Conservation (phyloP, 192 early-diverging fungal genomes). For the Cetraspora pellucida region DNA sequence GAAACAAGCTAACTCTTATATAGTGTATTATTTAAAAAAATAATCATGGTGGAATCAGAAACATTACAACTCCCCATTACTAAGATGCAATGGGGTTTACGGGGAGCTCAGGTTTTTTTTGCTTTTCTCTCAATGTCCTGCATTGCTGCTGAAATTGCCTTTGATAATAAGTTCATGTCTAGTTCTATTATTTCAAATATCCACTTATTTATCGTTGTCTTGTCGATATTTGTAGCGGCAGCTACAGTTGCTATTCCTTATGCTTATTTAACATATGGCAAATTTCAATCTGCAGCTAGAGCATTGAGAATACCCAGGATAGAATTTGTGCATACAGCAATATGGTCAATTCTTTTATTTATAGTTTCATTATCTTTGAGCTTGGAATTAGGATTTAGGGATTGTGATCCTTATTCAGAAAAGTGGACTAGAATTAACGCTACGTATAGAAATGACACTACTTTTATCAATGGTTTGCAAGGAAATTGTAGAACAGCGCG, state of each 20-base stretch:
- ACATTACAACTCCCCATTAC: constrained; percentile 22
- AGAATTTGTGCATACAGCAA: constrained; percentile 32
- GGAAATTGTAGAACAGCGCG: constrained; percentile 14
- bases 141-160: constrained; percentile 27
- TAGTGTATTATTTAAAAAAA: too few relatives aligned
- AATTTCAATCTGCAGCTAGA: constrained; percentile 21
- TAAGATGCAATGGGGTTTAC: constrained; percentile 32
- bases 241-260: constrained; percentile 22
- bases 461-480: constrained; percentile 15
- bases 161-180: constrained; percentile 23
- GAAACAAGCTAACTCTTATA: too few relatives aligned
- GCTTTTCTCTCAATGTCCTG: constrained; percentile 22
- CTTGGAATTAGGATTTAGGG: constrained; percentile 13
- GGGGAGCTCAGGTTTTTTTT: constrained; percentile 27
- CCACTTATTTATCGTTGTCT: constrained; percentile 1
- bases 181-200: constrained; percentile 10
- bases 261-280: constrained; percentile 22
- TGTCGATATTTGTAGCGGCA: constrained; percentile 18
- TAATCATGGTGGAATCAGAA: too few relatives aligned
- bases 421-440: not conserved
- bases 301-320: constrained; percentile 12
- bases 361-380: not conserved
- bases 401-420: not conserved
- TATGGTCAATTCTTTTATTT: constrained; percentile 23
- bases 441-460: not conserved